A percentile compares a stretch with the other conserved stretches of the same genome.
Conservation (phyloP, 495 filamentous ascomycete species). For the Lepidopterella palustris region DNA sequence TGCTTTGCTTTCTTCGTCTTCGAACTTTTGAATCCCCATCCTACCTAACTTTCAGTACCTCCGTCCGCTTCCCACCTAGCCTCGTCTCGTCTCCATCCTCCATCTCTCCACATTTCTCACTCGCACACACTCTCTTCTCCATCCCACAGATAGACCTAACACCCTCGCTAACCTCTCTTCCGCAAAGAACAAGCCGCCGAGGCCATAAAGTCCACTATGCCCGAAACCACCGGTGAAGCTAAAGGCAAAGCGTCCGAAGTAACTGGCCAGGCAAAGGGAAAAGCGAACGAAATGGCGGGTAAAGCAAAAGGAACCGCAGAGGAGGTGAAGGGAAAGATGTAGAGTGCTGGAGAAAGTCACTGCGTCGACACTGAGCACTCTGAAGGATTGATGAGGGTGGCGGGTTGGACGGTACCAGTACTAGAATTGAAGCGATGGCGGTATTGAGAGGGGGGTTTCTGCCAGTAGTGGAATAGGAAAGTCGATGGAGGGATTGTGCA, state of each 20-base stretch:
- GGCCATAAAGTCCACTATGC: constrained; percentile 39
- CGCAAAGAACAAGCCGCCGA: constrained; percentile 42
- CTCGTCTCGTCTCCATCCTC: not conserved
- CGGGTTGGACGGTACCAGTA: no score
- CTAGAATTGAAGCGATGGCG: no score
- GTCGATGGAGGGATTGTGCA: no score
- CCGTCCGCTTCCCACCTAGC: not conserved
- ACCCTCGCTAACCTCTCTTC: not conserved
- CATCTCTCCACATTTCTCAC: not conserved
- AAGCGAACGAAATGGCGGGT: constrained; percentile 39
- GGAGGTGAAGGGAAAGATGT: constrained; percentile 36
- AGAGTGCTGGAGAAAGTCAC: not conserved
- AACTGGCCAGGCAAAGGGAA: constrained; percentile 44
- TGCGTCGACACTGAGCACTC: no score
- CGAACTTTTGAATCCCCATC: not conserved
- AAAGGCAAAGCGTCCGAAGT: constrained; percentile 36
- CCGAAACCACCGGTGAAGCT: constrained; percentile 39
- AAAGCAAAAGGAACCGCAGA: constrained; percentile 42
- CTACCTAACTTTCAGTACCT: not conserved
- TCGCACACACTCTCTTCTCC: not conserved
- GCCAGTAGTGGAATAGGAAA: no score
- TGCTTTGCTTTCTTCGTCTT: not conserved
- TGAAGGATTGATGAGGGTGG: no score
- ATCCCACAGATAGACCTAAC: not conserved
- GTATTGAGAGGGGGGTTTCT: no score